Evolutionary conservation across 1,284 basidiomycete species (phyloP).

Genomic region (Caloboletus inedulis): DNA sequence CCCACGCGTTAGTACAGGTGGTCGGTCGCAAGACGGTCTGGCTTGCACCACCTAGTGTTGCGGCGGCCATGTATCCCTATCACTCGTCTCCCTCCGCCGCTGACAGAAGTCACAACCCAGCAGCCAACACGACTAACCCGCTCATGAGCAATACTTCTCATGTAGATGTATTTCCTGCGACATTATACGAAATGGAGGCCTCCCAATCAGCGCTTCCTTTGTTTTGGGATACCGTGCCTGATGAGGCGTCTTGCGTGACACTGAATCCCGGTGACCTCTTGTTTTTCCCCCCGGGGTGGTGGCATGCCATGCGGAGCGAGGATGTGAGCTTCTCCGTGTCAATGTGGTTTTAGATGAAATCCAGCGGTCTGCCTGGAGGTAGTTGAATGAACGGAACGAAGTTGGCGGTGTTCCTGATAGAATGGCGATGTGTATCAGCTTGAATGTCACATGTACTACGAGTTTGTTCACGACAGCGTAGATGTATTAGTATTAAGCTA

Average conservation of each 20-base stretch:
- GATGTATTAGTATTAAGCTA: constrained; percentile 8
- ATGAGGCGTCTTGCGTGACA: constrained; percentile 60
- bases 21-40: constrained; percentile 90
- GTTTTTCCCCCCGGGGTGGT: constrained; percentile 89
- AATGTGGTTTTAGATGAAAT: constrained; percentile 68
- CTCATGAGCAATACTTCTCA: constrained; percentile 65
- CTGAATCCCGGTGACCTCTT: constrained; percentile 81
- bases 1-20: constrained; percentile 67
- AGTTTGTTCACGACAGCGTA: background rate
- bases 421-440: constrained; percentile 8
- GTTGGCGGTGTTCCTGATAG: constrained; percentile 4
- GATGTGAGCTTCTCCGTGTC: constrained; percentile 74
- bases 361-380: constrained; percentile 26
- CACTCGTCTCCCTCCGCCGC: constrained; percentile 6
- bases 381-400: constrained; percentile 6
- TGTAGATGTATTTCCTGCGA: constrained; percentile 61
- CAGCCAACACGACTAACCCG: constrained; percentile 39
- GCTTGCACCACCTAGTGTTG: constrained; percentile 71
- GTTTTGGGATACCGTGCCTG: constrained; percentile 62
- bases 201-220: constrained; percentile 34
- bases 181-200: constrained; percentile 19
- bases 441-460: background rate
- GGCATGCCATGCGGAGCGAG: constrained; percentile 88
- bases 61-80: constrained; percentile 28
- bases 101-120: constrained; percentile 35